Conservation (phyloP, 805 yeast species). For the Jamesozyma rosinii region DNA sequence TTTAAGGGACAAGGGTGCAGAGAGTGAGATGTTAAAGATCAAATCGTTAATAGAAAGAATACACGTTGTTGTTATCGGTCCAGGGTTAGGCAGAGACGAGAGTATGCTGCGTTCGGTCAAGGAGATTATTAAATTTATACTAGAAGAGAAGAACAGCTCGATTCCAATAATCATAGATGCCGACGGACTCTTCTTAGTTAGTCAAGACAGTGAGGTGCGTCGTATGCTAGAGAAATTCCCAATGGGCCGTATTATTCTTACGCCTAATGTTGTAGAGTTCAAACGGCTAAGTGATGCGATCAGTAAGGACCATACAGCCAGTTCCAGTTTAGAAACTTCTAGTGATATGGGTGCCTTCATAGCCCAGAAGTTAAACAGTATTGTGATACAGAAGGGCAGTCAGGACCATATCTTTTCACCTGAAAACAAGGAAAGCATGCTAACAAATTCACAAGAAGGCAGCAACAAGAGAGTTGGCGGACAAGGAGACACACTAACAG, state of each 20-base stretch:
- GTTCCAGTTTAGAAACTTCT: slow-evolving; percentile 5
- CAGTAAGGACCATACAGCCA: slow-evolving; percentile 13
- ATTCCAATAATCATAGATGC: slow-evolving; percentile 83
- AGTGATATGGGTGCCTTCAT: slow-evolving; percentile 21
- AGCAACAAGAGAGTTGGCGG: slow-evolving; percentile 84
- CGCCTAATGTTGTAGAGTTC: slow-evolving; percentile 88
- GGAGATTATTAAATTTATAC: slow-evolving; percentile 38
- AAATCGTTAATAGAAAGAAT: slow-evolving; percentile 48
- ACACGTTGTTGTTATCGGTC: slow-evolving; percentile 82
- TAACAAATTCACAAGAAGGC: slow-evolving; percentile 46
- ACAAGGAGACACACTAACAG: slow-evolving; percentile 90
- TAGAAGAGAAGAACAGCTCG: slow-evolving; percentile 43
- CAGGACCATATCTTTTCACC: slow-evolving; percentile 46
- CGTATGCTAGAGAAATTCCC: slow-evolving; percentile 39
- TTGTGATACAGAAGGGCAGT: slow-evolving; percentile 57
- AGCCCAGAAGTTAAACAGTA: slow-evolving; percentile 21
- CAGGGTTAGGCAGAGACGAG: slow-evolving; percentile 83
- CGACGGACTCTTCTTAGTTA: slow-evolving; percentile 67
- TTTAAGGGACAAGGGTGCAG: slow-evolving; percentile 33
- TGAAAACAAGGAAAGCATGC: slow-evolving; percentile 33
- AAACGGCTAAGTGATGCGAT: slow-evolving; percentile 51
- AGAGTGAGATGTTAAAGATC: slow-evolving; percentile 49
- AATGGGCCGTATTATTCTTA: slow-evolving; percentile 54
- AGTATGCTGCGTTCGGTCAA: slow-evolving; percentile 53
- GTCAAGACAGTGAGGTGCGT: slow-evolving; percentile 26